Evolutionary conservation across 331 rosid species (phyloP), one percentile per base, ranked within the genome.

Genomic region (Cydonia oblonga): DNA sequence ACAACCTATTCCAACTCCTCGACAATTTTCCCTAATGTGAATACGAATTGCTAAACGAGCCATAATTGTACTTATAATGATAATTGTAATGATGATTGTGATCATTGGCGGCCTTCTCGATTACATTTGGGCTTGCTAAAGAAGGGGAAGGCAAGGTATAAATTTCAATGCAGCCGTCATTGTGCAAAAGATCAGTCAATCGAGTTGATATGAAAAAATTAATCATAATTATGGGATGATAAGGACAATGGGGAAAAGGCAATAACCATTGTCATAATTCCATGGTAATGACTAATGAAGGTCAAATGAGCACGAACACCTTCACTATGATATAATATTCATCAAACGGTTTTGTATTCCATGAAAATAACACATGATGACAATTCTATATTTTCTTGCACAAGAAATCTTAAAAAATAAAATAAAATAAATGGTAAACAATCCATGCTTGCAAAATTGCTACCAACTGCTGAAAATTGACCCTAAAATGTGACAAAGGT

Each of bases 361-460:
- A 24, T 67, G 78, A 81, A 72, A 76, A 54, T 14, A 67, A 76
- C 78, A 60, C 66, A 6, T 24, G 24, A 29, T 23, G 24, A 29
- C 18, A 72, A 72, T 72, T 70, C 23, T 67, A 60, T 57, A 38
- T 1, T 67, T 72, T 66, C 76, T 58, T 70, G 22, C 75, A 22
- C 57, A 22, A 1, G 35, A 57, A 75, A 80, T 75, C 72, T 4
- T 38, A 7, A 35, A 38, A 35, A 38, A 9, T 7, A 33, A 33
- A 33, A 38, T 2, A 9, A 35, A 38, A 9, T 3, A 28, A 28
- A 28, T 40, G 46, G 56, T 49, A 6, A 5, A 16, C 6, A 49
- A 49, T 49, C 20, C 56, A 18, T 49, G 56, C 7, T 49, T 14
- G 9, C 56, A 49, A 49, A 40, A 49, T 49, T 49, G 20, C 56